phyloP scores from a whole-genome alignment of 1,139 yeast species.

The Protomyces arabidopsidicola region DNA sequence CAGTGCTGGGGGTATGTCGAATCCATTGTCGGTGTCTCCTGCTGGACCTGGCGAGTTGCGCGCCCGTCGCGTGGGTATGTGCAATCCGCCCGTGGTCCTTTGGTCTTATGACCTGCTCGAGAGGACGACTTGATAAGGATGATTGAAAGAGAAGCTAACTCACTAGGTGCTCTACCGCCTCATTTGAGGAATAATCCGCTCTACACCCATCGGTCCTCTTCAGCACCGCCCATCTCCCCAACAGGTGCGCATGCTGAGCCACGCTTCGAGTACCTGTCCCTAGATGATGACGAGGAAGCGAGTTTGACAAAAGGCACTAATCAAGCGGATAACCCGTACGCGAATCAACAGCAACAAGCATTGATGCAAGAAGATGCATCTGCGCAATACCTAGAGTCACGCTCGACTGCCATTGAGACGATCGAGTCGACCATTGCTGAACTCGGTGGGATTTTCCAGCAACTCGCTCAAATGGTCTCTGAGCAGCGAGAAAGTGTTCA shows the following conservation, averaged over 20 bases:
- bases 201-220: conserved; percentile 16
- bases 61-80: not conserved
- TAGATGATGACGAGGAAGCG: conserved; percentile 14
- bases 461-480: conserved; percentile 93
- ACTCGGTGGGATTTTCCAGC: conserved; percentile 90
- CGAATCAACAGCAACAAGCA: conserved; percentile 16
- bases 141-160: not conserved
- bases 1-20: not conserved
- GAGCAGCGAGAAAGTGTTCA: conserved; percentile 97
- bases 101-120: too few relatives aligned
- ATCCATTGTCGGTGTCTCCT: not conserved
- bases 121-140: too few relatives aligned
- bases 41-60: not conserved
- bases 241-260: not conserved
- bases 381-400: conserved; percentile 69
- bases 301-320: not conserved
- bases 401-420: conserved; percentile 88
- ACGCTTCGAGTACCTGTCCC: conserved; percentile 20
- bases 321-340: conserved; percentile 24
- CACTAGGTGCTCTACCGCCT: not conserved
- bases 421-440: conserved; percentile 94
- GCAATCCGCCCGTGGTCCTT: not conserved
- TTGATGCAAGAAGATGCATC: conserved; percentile 49
- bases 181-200: conserved; percentile 20
- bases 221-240: conserved; percentile 25